Evolutionary conservation across 192 early-diverging fungal species (phyloP).

Genomic region (Phycomyces blakesleeanus): DNA sequence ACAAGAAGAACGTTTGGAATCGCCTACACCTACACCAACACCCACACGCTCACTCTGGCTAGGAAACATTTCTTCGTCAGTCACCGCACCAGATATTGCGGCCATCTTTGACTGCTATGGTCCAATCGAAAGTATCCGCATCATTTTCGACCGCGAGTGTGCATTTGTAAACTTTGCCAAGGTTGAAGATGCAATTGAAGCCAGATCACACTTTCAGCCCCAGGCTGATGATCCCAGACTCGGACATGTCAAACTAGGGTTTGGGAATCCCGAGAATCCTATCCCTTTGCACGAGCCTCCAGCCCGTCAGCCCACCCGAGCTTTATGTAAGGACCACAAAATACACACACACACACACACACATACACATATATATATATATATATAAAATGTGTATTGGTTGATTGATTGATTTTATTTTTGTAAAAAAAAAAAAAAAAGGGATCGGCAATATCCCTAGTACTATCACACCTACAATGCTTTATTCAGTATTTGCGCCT

Average conservation of each 20-base stretch:
- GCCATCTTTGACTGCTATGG: slow-evolving; percentile 84
- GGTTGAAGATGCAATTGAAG: slow-evolving; percentile 82
- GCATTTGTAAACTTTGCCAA: slow-evolving; percentile 89
- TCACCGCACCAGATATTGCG: slow-evolving; percentile 73
- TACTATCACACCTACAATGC: slow-evolving; percentile 63
- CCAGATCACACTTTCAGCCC: slow-evolving; percentile 76
- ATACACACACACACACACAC: too few species aligned
- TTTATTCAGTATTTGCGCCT: slow-evolving; percentile 70
- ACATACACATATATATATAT: too few species aligned
- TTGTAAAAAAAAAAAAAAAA: too few species aligned
- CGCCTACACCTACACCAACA: slow-evolving; percentile 76
- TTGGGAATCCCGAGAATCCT: slow-evolving; percentile 66
- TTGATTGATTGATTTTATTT: too few species aligned
- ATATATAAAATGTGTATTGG: too few species aligned
- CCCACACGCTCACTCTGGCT: slow-evolving; percentile 92
- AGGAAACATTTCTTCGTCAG: slow-evolving; percentile 80
- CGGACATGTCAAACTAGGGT: slow-evolving; percentile 75
- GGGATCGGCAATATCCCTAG: slow-evolving; percentile 95
- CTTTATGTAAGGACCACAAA: slow-evolving; percentile 57
- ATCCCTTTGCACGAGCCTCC: too few species aligned
- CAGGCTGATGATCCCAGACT: slow-evolving; percentile 59
- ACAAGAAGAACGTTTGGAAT: slow-evolving; percentile 3
- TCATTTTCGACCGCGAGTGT: slow-evolving; percentile 92
- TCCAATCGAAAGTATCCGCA: slow-evolving; percentile 80
- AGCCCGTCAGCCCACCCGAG: slow-evolving; percentile 54